Base-by-base conservation (phyloP, 768 basidiomycete species). In the Pleurotus pulmonarius region DNA sequence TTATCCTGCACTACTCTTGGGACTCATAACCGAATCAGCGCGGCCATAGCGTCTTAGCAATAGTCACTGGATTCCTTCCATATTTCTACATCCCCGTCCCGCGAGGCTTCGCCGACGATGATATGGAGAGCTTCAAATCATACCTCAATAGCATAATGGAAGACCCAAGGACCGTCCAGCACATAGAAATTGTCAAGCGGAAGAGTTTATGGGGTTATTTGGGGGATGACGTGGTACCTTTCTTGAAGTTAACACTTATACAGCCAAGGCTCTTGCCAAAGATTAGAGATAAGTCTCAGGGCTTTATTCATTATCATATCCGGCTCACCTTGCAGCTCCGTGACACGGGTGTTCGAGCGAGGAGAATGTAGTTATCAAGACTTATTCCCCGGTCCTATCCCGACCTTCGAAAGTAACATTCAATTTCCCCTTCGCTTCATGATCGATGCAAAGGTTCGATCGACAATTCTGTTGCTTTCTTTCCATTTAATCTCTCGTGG, bases 391-490 rank as follows among this genome's bases (percentile, higher is more conserved):
- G 78, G 74, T 7, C 69, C 77, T 24, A 73, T 85, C 13, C 57
- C 84, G 25, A 98, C 96, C 0, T 99, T 79, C 60, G 97, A 99
- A 70, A 97, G 94, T 64, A 98, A 98, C 66, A 91, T 99, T 55
- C 85, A 83, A 0, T 99, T 92, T 65, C 85, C 82, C 3, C 75
- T 99, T 49, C 85, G 97, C 6, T 98, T 98, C 70, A 99, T 99
- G 97, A 96, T 99, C 59, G 97, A 99, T 66, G 89, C 92, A 4
- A 87, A 94, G 79, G 95, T 92, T 22, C 18, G 18, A 69, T 61
- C 60, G 24, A 8, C 3, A 53, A 24, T 51, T 41, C 43, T 62
- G 37, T 12, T 41, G 8, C 13, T 41, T n/a, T 5, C 5, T n/a
- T 5, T 2, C 2, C 38, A 4, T 16, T 39, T 41, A 13, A 53